A percentile compares a stretch with the other conserved stretches of the same genome.
These are phyloP conservation scores for Curvularia lunata DNA, from an alignment of 2,329 filamentous ascomycete genomes.

Conservation along the genomic window DNA sequence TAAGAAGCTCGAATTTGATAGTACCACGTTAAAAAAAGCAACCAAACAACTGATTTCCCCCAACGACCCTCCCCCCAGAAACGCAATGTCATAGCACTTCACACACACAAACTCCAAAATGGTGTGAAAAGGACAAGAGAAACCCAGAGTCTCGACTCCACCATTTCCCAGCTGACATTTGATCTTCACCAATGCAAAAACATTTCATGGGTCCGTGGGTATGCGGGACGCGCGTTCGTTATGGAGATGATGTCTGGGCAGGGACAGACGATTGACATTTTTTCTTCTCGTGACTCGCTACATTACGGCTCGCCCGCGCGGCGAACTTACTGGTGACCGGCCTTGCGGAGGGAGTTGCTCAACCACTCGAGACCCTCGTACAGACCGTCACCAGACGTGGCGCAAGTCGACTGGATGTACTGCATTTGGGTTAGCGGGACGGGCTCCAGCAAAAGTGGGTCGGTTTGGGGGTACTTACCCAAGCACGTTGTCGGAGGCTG, in stretches of 20 bases:
- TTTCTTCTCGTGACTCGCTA: conserved; percentile 31
- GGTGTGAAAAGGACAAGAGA: conserved; percentile 39
- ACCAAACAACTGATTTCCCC: conserved; percentile 46
- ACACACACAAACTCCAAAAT: conserved; percentile 45
- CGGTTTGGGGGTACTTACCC: conserved; percentile 70
- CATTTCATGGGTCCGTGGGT: conserved; percentile 38
- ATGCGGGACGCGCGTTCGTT: conserved; percentile 35
- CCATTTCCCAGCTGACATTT: conserved; percentile 43
- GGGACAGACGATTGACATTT: conserved; percentile 39
- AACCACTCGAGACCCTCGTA: conserved; percentile 89
- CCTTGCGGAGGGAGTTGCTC: conserved; percentile 62
- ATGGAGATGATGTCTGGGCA: conserved; percentile 31
- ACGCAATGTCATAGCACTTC: conserved; percentile 43
- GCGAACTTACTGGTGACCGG: conserved; percentile 54
- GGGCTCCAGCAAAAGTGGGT: neutral
- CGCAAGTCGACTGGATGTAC: conserved; percentile 99
- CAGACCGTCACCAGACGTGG: conserved; percentile 97
- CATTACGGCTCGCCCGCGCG: conserved; percentile 21
- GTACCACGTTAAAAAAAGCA: conserved; percentile 46
- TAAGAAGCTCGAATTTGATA: conserved; percentile 50
- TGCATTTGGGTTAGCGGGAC: conserved; percentile 39
- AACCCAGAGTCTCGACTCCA: conserved; percentile 39
- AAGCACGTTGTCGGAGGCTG: conserved; percentile 96
- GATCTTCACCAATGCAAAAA: conserved; percentile 39
- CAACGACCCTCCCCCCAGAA: conserved; percentile 44